phyloP scores from a whole-genome alignment of 257 asterid species.

The Ligustrum vulgare region DNA sequence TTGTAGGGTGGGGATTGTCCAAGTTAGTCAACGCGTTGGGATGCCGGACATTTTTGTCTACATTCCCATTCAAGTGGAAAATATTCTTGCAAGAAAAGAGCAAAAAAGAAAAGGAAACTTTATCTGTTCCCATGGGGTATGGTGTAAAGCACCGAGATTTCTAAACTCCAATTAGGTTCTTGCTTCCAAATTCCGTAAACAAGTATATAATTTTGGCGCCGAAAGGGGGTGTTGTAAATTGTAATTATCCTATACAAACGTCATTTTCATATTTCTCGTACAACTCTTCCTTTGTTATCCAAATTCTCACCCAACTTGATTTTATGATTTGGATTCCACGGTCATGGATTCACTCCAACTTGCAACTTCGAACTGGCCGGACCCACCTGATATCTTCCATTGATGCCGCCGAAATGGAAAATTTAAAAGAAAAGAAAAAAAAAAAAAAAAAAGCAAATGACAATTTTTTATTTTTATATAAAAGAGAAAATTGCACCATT shows the following conservation, averaged over 20 bases:
- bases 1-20: not conserved
- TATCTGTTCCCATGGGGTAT: not conserved
- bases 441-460: no score
- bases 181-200: conserved; percentile 28
- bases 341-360: conserved; percentile 17
- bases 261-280: conserved; percentile 31
- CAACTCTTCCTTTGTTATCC: conserved; percentile 6
- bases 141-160: not conserved
- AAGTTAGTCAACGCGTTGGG: not conserved
- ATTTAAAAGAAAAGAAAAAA: not conserved
- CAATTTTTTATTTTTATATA: conserved; percentile 20
- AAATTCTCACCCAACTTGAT: conserved; percentile 12
- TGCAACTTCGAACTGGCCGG: not conserved
- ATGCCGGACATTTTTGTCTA: not conserved
- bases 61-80: not conserved
- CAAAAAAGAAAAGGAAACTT: not conserved
- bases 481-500: not conserved
- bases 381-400: not conserved
- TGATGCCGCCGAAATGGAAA: conserved; percentile 14
- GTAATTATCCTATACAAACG: conserved; percentile 7
- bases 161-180: not conserved
- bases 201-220: conserved; percentile 36
- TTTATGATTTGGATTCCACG: conserved; percentile 24
- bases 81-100: not conserved
- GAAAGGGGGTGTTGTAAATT: conserved; percentile 31